Base-by-base conservation (phyloP, 352 stramenopile genomes). In the Phytophthora meadii region DNA sequence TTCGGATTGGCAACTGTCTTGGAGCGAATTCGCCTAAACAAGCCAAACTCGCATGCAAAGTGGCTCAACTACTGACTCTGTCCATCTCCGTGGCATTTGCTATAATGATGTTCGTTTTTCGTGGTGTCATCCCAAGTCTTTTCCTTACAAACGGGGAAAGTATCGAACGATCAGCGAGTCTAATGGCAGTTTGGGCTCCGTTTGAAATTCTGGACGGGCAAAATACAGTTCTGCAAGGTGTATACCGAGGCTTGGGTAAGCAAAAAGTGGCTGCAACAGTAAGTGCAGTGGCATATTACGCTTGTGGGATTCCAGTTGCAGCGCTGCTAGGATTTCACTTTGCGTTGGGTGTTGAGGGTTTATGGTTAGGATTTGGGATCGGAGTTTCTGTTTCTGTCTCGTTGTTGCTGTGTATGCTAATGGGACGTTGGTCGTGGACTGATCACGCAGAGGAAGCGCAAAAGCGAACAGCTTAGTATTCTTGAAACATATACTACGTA, bases 301-400 rank as follows among this genome's bases (percentile, higher is more conserved):
- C 65, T 0, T 71, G 94, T 41, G 87, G 84, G 19, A 80, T 96
- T 14, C 87, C 89, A 15, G 28, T 92, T n/a, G 82, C 69, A 1
- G 84, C 74, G 15, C 24, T 90, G 10, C 42, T 92, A 4, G 85
- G 74, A 2, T 86, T 95, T 50, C 46, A 61, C 8, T 77, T 72
- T 22, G 22, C 56, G 0, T 78, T 71, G 41, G 67, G 72, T 37
- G 65, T 93, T 37, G 84, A 89, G 49, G 89, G 89, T 3, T 65
- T 96, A 40, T 96, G 89, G 89, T 52, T 90, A 11, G 86, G 89
- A 37, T 93, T 95, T 45, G 87, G 81, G 25, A 39, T 72, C 9
- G 84, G 82, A 27, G 72, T 92, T 7, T 57, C 58, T 36, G 34
- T 66, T 3, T 70, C 54, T 1, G 47, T 48, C 27, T 37, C 52